Evolutionary conservation across 1,284 basidiomycete species (phyloP).

Genomic region (Sanghuangporus weigelae): DNA sequence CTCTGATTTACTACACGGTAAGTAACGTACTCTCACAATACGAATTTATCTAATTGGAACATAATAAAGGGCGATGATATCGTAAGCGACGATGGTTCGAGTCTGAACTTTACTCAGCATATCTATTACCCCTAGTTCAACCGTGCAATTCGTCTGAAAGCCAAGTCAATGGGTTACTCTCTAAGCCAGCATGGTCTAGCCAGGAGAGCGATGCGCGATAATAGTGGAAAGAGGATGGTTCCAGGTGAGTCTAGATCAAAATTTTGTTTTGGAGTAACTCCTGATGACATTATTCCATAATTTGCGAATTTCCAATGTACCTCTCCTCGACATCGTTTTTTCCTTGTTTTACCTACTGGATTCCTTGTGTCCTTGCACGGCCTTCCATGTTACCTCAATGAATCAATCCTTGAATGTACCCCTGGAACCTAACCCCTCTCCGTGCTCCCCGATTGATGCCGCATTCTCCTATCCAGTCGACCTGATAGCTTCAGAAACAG

Average conservation of each 20-base stretch:
- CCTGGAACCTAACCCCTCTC: background rate
- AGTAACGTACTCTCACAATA: constrained; percentile 23
- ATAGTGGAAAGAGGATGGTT: constrained; percentile 57
- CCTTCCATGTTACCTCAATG: background rate
- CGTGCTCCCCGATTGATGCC: background rate
- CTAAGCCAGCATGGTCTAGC: constrained; percentile 84
- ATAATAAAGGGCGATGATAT: constrained; percentile 70
- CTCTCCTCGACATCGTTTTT: background rate
- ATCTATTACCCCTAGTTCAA: constrained; percentile 61
- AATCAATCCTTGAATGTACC: background rate
- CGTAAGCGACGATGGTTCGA: constrained; percentile 36
- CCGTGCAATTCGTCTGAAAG: constrained; percentile 80
- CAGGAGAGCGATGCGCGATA: constrained; percentile 65
- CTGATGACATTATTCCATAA: background rate
- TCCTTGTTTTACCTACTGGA: constrained; percentile 2
- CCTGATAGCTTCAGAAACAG: constrained; percentile 77
- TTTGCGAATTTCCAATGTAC: too few relatives aligned
- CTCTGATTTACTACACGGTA: constrained; percentile 85
- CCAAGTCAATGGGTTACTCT: constrained; percentile 74
- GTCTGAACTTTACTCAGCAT: background rate
- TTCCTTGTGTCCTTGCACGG: background rate
- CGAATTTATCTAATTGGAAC: constrained; percentile 27
- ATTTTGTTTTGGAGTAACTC: background rate
- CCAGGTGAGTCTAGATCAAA: constrained; percentile 38
- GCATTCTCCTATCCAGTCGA: constrained; percentile 42